phyloP scores from a whole-genome alignment of 2,329 filamentous ascomycete species.

The Cladosporium austrohemisphaericum region DNA sequence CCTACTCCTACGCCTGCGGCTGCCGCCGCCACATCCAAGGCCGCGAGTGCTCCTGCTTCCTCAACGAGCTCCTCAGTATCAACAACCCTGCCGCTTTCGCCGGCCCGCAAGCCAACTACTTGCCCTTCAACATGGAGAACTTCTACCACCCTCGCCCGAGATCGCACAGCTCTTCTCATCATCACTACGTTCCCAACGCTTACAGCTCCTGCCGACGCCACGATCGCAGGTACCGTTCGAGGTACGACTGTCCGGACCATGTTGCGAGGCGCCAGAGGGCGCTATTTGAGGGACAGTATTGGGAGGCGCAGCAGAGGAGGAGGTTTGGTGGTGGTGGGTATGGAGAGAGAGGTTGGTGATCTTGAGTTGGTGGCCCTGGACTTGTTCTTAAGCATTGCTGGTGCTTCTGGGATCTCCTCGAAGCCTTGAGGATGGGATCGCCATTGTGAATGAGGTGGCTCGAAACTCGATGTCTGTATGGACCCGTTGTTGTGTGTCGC shows the following conservation, averaged over 20 bases:
- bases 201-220: conserved; percentile 12
- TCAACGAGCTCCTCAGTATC: conserved; percentile 23
- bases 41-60: conserved; percentile 23
- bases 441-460: too few species aligned
- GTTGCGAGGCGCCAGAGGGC: neutral
- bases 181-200: neutral
- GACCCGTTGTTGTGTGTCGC: too few species aligned
- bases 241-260: conserved; percentile 11
- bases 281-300: neutral
- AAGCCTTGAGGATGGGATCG: too few species aligned
- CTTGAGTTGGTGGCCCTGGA: neutral
- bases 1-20: conserved; percentile 25
- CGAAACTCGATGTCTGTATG: too few species aligned
- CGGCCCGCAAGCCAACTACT: conserved; percentile 13
- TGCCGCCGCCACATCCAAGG: conserved; percentile 23
- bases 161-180: conserved; percentile 39
- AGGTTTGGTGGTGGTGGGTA: neutral
- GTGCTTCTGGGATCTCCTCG: too few species aligned
- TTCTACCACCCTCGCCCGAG: neutral
- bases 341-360: neutral
- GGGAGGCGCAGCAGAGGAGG: neutral
- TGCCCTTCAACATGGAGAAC: conserved; percentile 20
- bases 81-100: conserved; percentile 18
- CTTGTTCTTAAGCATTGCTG: neutral
- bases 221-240: conserved; percentile 7